Evolutionary conservation across 2,329 filamentous ascomycete species (phyloP).

Genomic region (Diaporthe sp.): DNA sequence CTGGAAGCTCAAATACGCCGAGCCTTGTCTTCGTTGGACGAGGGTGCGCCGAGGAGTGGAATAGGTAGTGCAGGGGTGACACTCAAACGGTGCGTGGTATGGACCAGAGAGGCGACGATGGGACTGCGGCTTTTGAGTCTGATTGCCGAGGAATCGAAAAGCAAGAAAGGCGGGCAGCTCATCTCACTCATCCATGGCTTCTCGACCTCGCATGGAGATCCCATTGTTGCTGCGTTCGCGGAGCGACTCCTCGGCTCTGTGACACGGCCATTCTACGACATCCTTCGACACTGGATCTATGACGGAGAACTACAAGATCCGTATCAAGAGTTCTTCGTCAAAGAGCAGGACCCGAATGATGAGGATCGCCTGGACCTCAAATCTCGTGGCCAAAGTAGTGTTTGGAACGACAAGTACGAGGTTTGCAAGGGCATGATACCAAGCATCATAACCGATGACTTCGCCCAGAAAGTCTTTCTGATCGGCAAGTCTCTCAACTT

Average conservation of each 20-base stretch:
- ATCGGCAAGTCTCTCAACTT: constrained; percentile 99
- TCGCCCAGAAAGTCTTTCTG: constrained; percentile 95
- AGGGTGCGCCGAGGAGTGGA: constrained; percentile 75
- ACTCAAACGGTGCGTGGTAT: constrained; percentile 93
- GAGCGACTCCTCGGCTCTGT: constrained; percentile 89
- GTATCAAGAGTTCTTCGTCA: constrained; percentile 95
- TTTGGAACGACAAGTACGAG: constrained; percentile 98
- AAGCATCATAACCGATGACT: constrained; percentile 92
- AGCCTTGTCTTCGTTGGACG: constrained; percentile 81
- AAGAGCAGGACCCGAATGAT: constrained; percentile 77
- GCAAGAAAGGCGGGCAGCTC: constrained; percentile 87
- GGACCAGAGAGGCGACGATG: constrained; percentile 98
- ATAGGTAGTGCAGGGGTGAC: constrained; percentile 92
- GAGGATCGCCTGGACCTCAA: constrained; percentile 61
- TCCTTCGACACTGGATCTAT: constrained; percentile 97
- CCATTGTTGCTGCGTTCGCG: constrained; percentile 93
- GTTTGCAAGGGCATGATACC: constrained; percentile 89
- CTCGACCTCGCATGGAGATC: constrained; percentile 93
- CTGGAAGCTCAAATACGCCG: constrained; percentile 92
- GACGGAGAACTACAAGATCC: constrained; percentile 98
- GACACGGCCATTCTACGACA: constrained; percentile 95
- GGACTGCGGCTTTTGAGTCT: constrained; percentile 92
- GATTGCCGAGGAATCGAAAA: constrained; percentile 91
- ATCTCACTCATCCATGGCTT: constrained; percentile 95
- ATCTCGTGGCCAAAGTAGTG: constrained; percentile 81